Evolutionary conservation across 208 protist genomes (phyloP), one percentile per base, ranked within the genome.

Genomic region (Trypanosoma theileri): DNA sequence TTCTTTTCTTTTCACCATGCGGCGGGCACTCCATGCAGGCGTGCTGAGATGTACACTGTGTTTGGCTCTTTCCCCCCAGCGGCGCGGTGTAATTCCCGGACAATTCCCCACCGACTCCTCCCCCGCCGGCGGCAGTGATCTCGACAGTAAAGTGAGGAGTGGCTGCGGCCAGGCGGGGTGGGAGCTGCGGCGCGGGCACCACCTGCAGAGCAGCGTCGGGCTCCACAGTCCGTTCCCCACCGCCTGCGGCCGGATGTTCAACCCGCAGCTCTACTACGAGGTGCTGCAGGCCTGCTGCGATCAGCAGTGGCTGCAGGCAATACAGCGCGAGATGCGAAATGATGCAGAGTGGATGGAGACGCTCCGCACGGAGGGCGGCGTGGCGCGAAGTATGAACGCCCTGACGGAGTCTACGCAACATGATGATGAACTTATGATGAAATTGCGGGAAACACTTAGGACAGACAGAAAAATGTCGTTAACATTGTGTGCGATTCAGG

Each of bases 271-370:
- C 10, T 92, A 92, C 71, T 82, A 92, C 69, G 89, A 95, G 67
- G 73, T 92, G 28, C 65, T 95, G 45, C 89, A 95, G 80, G 89
- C 89, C 3, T 92, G 86, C 73, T 92, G 86, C 55, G 86, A 95
- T 67, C 81, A 81, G 75, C 80, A 88, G 80, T 95, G 89, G 89
- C 71, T 95, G 68, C 71, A 81, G 40, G 83, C 86, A n/a, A 89
- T 95, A 53, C 89, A 95, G 77, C 81, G 84, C 3, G 84, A 92
- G 64, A 54, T 95, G 51, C 75, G 71, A 42, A 83, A 52, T 19
- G 89, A 95, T 69, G 61, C 71, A 11, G 89, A 95, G 76, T 95
- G 91, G 73, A 40, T 92, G 26, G 77, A 85, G 16, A 83, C 82
- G 59, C 79, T 95, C 3, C 82, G 82, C 6, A 66, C 81, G 46